Conservation (phyloP, 768 basidiomycete species). For the Thelephora aurantiotincta region DNA sequence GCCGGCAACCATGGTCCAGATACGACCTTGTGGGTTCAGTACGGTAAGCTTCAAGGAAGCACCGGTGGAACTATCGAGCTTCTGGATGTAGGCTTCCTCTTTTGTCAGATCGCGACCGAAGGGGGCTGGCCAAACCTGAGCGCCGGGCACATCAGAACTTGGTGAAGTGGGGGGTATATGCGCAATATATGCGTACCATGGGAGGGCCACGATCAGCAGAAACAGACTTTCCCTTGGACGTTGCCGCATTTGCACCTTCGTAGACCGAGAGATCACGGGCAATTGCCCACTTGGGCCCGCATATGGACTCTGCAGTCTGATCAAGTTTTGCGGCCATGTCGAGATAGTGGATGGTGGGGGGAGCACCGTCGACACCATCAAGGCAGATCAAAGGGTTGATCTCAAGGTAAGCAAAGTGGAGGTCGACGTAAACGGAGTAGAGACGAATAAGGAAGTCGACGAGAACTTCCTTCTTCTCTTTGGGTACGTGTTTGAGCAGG, state of each 20-base stretch:
- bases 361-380: conserved; percentile 56
- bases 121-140: conserved; percentile 72
- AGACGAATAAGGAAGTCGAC: conserved; percentile 90
- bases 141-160: not conserved
- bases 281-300: conserved; percentile 97
- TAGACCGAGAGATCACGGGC: conserved; percentile 80
- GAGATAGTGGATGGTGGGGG: conserved; percentile 82
- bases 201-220: conserved; percentile 92
- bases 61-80: conserved; percentile 92
- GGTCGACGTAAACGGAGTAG: conserved; percentile 95
- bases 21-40: conserved; percentile 83
- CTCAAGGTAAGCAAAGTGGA: conserved; percentile 99
- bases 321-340: conserved; percentile 99
- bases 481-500: conserved; percentile 76
- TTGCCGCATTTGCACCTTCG: conserved; percentile 32
- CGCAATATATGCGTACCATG: conserved; percentile 44
- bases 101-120: conserved; percentile 97
- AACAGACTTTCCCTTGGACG: conserved; percentile 33
- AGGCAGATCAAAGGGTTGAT: conserved; percentile 97
- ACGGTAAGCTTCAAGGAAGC: conserved; percentile 98
- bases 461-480: conserved; percentile 77
- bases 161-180: conserved; percentile 4
- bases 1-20: conserved; percentile 99
- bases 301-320: conserved; percentile 96
- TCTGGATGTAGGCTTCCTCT: conserved; percentile 99